A percentile compares a stretch with the other conserved stretches of the same genome.
Conservation (phyloP, 202 grass and related monocot species). For the Miscanthus sacchariflorus region DNA sequence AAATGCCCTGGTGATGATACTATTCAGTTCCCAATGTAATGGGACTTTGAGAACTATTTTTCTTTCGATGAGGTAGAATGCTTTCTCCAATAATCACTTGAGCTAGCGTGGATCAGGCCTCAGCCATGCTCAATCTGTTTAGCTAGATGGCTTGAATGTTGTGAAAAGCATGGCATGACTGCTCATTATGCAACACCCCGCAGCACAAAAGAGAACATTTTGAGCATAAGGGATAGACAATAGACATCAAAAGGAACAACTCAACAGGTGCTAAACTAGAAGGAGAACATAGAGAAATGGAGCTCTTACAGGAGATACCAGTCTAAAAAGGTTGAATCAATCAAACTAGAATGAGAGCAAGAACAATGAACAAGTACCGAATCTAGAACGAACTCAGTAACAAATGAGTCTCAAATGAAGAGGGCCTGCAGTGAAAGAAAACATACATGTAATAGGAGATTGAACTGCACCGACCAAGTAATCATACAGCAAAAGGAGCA, state of each 20-base stretch:
- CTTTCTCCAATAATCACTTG: conserved; percentile 9
- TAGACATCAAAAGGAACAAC: conserved; percentile 19
- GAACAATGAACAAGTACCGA: conserved; percentile 12
- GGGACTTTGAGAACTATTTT: conserved; percentile 15
- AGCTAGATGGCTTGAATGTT: conserved; percentile 26
- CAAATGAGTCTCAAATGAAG: conserved; percentile 26
- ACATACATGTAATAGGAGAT: conserved; percentile 10
- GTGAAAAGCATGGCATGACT: not conserved
- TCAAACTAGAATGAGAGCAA: conserved; percentile 14
- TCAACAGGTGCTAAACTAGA: conserved; percentile 15
- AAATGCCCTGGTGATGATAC: conserved; percentile 5
- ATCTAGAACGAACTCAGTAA: conserved; percentile 31
- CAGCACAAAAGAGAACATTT: conserved; percentile 5
- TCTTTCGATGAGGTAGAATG: not conserved
- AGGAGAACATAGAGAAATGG: conserved; percentile 38
- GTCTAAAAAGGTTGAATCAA: not conserved
- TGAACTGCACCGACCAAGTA: conserved; percentile 25
- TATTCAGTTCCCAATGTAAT: not conserved
- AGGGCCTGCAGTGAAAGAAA: conserved; percentile 21
- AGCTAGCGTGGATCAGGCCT: not conserved
- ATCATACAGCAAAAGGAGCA: conserved; percentile 1
- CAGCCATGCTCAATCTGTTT: conserved; percentile 18
- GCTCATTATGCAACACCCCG: conserved; percentile 4
- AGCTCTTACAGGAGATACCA: not conserved
- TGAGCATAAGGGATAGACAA: conserved; percentile 25